Evolutionary conservation across 1,284 basidiomycete genomes (phyloP).

Genomic region (Entoloma clypeatum): DNA sequence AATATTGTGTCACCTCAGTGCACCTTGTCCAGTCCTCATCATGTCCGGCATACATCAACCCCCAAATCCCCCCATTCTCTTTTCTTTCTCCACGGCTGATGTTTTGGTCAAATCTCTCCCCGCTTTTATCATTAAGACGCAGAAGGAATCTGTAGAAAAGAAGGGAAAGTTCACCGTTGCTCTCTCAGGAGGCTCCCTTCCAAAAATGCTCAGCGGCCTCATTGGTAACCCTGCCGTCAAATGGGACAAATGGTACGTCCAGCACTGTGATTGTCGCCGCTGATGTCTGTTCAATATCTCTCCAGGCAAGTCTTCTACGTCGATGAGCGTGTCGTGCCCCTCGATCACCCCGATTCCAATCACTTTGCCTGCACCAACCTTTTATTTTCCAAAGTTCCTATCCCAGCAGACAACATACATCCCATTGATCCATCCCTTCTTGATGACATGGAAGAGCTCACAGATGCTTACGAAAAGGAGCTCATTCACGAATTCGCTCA

Average conservation of each 20-base stretch:
- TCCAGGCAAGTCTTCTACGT: slow-evolving; percentile 96
- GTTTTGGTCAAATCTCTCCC: slow-evolving; percentile 67
- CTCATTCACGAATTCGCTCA: slow-evolving; percentile 89
- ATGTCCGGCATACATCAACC: slow-evolving; percentile 41
- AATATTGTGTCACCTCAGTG: too few relatives aligned
- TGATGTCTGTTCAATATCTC: slow-evolving; percentile 10
- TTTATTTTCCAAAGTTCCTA: slow-evolving; percentile 84
- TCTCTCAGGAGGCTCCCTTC: slow-evolving; percentile 90
- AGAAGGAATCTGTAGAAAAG: slow-evolving; percentile 86
- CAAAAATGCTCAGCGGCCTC: slow-evolving; percentile 78
- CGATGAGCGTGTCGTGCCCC: slow-evolving; percentile 94
- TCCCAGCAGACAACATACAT: slow-evolving; percentile 80
- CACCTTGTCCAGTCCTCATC: neutral
- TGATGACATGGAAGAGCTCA: slow-evolving; percentile 82
- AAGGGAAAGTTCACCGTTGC: slow-evolving; percentile 91
- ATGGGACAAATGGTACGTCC: slow-evolving; percentile 91
- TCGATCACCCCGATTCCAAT: slow-evolving; percentile 92
- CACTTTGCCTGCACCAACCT: slow-evolving; percentile 74
- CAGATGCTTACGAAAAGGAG: slow-evolving; percentile 91
- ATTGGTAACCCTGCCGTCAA: slow-evolving; percentile 73
- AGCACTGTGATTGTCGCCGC: neutral
- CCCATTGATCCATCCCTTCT: slow-evolving; percentile 72
- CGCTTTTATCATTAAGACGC: slow-evolving; percentile 81
- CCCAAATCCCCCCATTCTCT: slow-evolving; percentile 69
- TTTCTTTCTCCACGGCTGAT: slow-evolving; percentile 63